Conservation (phyloP, 257 asterid genomes). For the Salvia splendens region DNA sequence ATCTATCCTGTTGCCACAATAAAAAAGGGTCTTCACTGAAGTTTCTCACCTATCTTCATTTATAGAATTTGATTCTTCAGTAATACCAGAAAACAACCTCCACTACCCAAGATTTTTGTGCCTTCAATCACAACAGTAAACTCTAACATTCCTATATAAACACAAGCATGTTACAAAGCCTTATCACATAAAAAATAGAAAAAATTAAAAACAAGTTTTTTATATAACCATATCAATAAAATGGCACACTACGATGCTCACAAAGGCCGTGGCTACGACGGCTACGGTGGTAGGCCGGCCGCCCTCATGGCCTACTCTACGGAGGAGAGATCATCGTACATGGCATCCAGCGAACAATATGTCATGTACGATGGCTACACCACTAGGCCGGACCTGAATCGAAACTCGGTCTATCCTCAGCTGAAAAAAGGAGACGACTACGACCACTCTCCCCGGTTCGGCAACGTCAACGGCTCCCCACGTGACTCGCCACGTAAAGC, state of each 20-base stretch:
- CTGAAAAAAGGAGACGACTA: conserved; percentile 4
- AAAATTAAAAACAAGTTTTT: neutral
- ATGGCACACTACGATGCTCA: conserved; percentile 26
- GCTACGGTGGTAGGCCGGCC: conserved; percentile 9
- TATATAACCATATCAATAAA: neutral
- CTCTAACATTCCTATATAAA: conserved; percentile 27
- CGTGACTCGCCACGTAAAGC: conserved; percentile 13
- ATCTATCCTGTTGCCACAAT: conserved; percentile 5
- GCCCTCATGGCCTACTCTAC: conserved; percentile 21
- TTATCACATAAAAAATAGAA: neutral
- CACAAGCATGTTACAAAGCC: neutral
- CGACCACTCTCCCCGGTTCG: conserved; percentile 9
- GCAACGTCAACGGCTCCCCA: neutral
- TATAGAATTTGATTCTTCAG: conserved; percentile 38
- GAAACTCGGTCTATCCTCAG: conserved; percentile 13
- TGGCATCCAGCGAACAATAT: conserved; percentile 3
- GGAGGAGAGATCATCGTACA: conserved; percentile 9
- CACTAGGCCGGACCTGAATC: neutral
- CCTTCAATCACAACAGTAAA: neutral
- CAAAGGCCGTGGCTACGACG: neutral
- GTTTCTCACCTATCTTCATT: neutral
- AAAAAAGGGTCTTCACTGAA: neutral
- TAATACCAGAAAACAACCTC: conserved; percentile 19
- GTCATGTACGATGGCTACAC: neutral
- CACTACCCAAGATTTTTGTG: conserved; percentile 6